Evolutionary conservation across 176 grass and related monocot species (phyloP).

Genomic region (Pontederia crassipes): DNA sequence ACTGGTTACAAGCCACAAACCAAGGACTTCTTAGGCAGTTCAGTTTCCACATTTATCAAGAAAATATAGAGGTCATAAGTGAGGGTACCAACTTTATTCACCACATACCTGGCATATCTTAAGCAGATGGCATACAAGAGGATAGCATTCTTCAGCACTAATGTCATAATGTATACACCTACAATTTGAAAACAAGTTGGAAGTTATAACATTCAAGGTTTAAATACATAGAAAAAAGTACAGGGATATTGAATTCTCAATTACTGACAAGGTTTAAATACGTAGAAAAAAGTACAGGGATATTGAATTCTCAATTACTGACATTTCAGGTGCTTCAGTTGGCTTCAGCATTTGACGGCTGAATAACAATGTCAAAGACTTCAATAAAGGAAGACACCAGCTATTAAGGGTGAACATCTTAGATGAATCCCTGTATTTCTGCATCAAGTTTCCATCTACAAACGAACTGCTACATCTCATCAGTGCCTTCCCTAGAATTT

Average conservation of each 20-base stretch:
- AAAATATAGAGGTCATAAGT: neutral
- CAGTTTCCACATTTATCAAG: too few relatives aligned
- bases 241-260: neutral
- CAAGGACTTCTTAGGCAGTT: too few relatives aligned
- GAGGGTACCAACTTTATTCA: neutral
- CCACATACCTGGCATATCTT: conserved; percentile 58
- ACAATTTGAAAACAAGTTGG: conserved; percentile 24
- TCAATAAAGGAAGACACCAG: conserved; percentile 67
- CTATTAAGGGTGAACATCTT: conserved; percentile 32
- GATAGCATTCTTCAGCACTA: conserved; percentile 45
- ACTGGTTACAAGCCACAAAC: too few relatives aligned
- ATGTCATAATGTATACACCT: conserved; percentile 46
- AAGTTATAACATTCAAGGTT: conserved; percentile 25
- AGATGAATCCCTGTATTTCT: conserved; percentile 20
- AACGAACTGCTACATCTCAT: conserved; percentile 29
- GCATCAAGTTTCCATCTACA: conserved; percentile 30
- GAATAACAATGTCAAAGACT: conserved; percentile 55
- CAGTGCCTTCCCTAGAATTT: conserved; percentile 54
- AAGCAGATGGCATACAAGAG: conserved; percentile 50
- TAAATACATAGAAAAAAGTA: neutral
- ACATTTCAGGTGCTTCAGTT: conserved; percentile 38
- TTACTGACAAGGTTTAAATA: conserved; percentile 40
- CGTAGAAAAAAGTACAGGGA: too few relatives aligned
- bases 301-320: conserved; percentile 9
- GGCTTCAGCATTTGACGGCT: conserved; percentile 32